Percentiles rank a stretch among this genome's conserved stretches.
phyloP scores from a whole-genome alignment of 176 grass and related monocot species.

The Triticum aestivum region DNA sequence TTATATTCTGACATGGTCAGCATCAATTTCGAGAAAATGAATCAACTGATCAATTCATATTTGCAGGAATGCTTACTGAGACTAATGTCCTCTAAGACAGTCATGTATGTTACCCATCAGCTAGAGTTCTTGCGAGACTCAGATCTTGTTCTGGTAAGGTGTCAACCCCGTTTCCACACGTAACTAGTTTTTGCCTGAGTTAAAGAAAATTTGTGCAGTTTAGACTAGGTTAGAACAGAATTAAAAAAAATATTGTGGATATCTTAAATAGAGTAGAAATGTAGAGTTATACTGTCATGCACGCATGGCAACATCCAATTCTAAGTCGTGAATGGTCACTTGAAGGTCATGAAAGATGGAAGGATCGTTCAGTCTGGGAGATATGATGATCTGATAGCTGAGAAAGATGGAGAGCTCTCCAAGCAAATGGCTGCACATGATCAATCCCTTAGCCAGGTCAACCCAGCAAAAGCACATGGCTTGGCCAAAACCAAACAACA shows the following conservation, averaged over 20 bases:
- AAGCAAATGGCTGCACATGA: constrained; percentile 71
- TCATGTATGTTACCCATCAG: constrained; percentile 89
- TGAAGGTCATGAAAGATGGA: constrained; percentile 80
- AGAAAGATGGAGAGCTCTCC: constrained; percentile 54
- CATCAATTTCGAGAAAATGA: neutral
- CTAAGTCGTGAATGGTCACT: constrained; percentile 4
- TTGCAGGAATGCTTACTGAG: constrained; percentile 80
- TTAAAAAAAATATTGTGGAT: neutral
- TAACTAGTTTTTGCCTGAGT: neutral
- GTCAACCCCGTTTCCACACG: neutral
- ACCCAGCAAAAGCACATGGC: constrained; percentile 40
- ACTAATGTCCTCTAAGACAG: constrained; percentile 66
- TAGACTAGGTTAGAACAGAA: neutral
- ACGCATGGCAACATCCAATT: neutral
- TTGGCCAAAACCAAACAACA: constrained; percentile 30
- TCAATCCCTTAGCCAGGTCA: constrained; percentile 66
- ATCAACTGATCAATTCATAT: constrained; percentile 5
- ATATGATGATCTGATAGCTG: constrained; percentile 70
- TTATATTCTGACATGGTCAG: constrained; percentile 2
- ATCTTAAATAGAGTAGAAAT: neutral
- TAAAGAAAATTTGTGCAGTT: neutral
- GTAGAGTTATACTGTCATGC: neutral
- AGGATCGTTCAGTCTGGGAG: constrained; percentile 81
- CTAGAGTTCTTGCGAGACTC: constrained; percentile 75
- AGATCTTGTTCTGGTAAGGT: constrained; percentile 81